A percentile compares a stretch with the other conserved stretches of the same genome.
Conservation (phyloP, 2,329 filamentous ascomycete genomes). For the Fusarium odoratissimum region DNA sequence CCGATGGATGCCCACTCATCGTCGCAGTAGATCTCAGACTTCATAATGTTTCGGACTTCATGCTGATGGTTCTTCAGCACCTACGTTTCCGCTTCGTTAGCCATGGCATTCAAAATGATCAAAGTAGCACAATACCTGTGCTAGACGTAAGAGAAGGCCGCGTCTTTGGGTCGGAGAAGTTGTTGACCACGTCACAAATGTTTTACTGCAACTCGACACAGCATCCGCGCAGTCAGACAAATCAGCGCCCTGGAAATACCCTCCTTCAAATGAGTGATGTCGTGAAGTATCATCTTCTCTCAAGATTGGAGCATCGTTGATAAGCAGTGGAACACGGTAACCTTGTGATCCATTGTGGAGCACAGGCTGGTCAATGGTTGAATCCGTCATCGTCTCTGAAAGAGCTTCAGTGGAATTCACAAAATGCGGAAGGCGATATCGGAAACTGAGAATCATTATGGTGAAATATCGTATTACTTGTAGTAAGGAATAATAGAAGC, state of each 20-base stretch:
- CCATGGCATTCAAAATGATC: rapidly evolving
- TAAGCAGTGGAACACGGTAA: background rate
- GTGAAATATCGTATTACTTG: background rate
- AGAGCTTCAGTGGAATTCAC: background rate
- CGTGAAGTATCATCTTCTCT: background rate
- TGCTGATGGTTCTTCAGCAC: background rate
- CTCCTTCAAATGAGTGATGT: background rate
- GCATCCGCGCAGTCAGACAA: background rate
- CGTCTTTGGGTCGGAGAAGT: background rate
- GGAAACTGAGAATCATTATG: background rate
- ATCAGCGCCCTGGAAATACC: background rate
- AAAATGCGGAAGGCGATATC: background rate
- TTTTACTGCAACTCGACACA: background rate
- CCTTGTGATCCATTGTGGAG: background rate
- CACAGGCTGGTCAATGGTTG: background rate
- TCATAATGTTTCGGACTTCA: background rate
- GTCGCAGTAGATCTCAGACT: background rate
- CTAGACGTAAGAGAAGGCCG: background rate
- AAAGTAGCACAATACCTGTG: background rate
- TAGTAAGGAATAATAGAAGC: background rate
- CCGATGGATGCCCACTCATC: background rate
- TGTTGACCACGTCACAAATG: background rate
- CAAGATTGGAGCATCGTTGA: background rate
- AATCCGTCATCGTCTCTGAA: background rate
- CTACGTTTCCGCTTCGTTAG: background rate